Percentiles rank a stretch among this genome's conserved stretches.
phyloP scores from a whole-genome alignment of 495 filamentous ascomycete species.

The Hypoxylon subgilvum region DNA sequence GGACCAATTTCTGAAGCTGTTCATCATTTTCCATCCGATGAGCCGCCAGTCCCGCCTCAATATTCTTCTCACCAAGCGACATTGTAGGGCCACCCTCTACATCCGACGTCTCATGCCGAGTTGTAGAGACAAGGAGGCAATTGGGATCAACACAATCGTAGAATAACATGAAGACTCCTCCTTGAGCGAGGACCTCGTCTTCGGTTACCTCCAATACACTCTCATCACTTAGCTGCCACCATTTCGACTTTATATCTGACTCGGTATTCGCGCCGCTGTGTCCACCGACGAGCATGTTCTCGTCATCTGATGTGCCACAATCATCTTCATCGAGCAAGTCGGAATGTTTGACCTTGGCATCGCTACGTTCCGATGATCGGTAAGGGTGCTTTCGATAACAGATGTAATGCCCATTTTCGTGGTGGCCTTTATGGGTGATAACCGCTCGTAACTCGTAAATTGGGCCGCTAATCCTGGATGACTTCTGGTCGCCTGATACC shows the following conservation, averaged over 20 bases:
- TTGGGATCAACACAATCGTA: constrained; percentile 73
- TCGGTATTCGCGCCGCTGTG: constrained; percentile 41
- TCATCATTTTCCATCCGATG: not conserved
- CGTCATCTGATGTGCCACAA: not conserved
- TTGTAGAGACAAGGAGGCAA: constrained; percentile 33
- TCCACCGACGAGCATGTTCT: constrained; percentile 39
- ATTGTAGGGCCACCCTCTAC: not conserved
- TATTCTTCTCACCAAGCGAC: not conserved
- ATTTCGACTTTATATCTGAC: constrained; percentile 53
- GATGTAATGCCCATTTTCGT: constrained; percentile 96
- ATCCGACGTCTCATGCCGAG: constrained; percentile 1
- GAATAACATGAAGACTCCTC: constrained; percentile 96
- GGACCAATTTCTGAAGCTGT: not conserved
- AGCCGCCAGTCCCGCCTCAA: not conserved
- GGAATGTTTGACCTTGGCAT: not conserved
- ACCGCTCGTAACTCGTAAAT: constrained; percentile 83
- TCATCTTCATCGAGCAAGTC: constrained; percentile 6
- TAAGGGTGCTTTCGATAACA: constrained; percentile 76
- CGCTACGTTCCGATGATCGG: constrained; percentile 13
- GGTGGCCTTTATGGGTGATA: constrained; percentile 84
- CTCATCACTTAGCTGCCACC: constrained; percentile 89
- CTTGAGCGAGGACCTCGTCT: constrained; percentile 72
- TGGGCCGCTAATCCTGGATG: constrained; percentile 55
- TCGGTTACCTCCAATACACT: constrained; percentile 77
- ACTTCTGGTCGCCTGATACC: constrained; percentile 58